These are phyloP conservation scores for Aspergillus ruber DNA, from an alignment of 2,329 filamentous ascomycete species.

Conservation along the genomic window DNA sequence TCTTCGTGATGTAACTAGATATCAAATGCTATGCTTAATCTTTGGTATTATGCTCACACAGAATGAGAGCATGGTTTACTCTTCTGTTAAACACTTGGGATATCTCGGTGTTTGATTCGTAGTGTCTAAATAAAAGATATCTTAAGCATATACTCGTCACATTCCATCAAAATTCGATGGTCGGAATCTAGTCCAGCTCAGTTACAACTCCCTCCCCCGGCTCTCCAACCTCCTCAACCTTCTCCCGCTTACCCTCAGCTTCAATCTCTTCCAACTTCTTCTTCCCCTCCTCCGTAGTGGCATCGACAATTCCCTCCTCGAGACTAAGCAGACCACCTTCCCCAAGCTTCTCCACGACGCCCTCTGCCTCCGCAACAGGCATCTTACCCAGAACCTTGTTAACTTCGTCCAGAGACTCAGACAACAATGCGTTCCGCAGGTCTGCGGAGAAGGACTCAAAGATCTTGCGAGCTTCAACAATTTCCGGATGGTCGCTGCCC, in stretches of 20 bases:
- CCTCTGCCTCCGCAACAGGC: conserved; percentile 81
- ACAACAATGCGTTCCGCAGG: conserved; percentile 74
- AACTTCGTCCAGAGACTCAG: conserved; percentile 81
- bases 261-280: conserved; percentile 71
- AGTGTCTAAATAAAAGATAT: not conserved
- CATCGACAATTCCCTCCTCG: conserved; percentile 90
- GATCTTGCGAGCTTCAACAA: conserved; percentile 61
- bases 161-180: not conserved
- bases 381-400: conserved; percentile 84
- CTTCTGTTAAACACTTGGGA: too few relatives aligned
- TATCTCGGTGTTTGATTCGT: not conserved
- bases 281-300: conserved; percentile 80
- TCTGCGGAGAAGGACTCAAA: conserved; percentile 80
- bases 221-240: conserved; percentile 48
- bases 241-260: conserved; percentile 40
- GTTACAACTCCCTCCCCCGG: conserved; percentile 44
- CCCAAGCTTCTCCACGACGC: conserved; percentile 71
- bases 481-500: conserved; percentile 57
- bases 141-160: not conserved
- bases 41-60: conserved; percentile 12
- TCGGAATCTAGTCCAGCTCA: conserved; percentile 23
- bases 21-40: not conserved
- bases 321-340: conserved; percentile 84
- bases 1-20: not conserved
- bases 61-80: conserved; percentile 15